These are phyloP conservation scores for Xylona heveae DNA, from an alignment of 495 filamentous ascomycete species.

Conservation along the genomic window DNA sequence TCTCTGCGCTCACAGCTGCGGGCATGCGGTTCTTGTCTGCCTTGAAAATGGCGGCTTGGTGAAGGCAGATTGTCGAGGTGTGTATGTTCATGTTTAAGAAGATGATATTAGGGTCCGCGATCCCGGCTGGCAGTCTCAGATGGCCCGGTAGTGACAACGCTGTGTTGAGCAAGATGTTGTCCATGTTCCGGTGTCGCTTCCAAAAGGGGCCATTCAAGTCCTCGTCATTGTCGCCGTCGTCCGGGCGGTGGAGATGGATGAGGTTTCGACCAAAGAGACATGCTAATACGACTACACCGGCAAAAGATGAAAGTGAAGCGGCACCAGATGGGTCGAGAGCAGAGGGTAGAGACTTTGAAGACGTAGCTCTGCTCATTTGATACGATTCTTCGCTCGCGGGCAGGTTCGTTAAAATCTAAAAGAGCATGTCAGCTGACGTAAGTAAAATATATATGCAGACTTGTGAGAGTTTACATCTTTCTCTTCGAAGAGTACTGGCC, in stretches of 20 bases:
- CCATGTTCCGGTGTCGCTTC: slow-evolving; percentile 77
- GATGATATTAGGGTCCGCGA: slow-evolving; percentile 67
- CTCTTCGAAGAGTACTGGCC: slow-evolving; percentile 90
- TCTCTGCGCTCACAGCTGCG: slow-evolving; percentile 57
- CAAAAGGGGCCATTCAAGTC: slow-evolving; percentile 91
- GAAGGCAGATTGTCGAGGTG: slow-evolving; percentile 88
- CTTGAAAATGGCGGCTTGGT: slow-evolving; percentile 96
- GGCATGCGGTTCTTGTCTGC: slow-evolving; percentile 76
- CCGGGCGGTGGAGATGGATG: slow-evolving; percentile 79
- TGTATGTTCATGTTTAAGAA: slow-evolving; percentile 96
- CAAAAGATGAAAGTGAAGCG: slow-evolving; percentile 53
- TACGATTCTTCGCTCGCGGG: slow-evolving; percentile 78
- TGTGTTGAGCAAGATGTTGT: slow-evolving; percentile 75
- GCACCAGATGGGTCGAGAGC: slow-evolving; percentile 53
- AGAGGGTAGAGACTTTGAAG: slow-evolving; percentile 44
- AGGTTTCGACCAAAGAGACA: slow-evolving; percentile 89
- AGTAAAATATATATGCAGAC: not conserved
- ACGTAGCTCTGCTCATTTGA: slow-evolving; percentile 50
- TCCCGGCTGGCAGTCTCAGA: slow-evolving; percentile 58
- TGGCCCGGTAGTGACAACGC: slow-evolving; percentile 64
- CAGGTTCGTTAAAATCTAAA: slow-evolving; percentile 59
- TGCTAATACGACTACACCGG: slow-evolving; percentile 63
- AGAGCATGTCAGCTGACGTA: not conserved
- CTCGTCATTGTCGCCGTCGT: slow-evolving; percentile 57
- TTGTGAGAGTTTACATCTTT: slow-evolving; percentile 37